phyloP scores from a whole-genome alignment of 345 rosid species.

The Populus euphratica region DNA sequence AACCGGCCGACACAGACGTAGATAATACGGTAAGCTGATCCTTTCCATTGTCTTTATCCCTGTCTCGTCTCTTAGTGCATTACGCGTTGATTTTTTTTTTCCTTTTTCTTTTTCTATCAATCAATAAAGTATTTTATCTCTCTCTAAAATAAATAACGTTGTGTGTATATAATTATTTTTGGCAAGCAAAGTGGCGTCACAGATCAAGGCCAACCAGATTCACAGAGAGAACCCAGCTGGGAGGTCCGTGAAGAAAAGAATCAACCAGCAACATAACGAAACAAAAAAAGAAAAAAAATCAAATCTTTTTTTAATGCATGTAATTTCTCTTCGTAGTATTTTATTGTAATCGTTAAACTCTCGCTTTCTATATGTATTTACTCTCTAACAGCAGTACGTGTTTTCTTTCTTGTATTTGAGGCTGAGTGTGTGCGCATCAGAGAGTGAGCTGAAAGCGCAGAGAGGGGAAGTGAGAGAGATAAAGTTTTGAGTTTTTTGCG shows the following conservation, averaged over 20 bases:
- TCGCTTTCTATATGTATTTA: slow-evolving; percentile 4
- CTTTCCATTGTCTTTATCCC: slow-evolving; percentile 8
- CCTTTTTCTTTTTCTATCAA: background rate
- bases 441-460: background rate
- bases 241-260: slow-evolving; percentile 36
- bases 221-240: slow-evolving; percentile 22
- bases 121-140: background rate
- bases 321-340: background rate
- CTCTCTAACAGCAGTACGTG: background rate
- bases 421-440: background rate
- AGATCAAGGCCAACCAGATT: slow-evolving; percentile 5
- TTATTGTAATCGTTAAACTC: slow-evolving; percentile 8
- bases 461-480: slow-evolving; percentile 3
- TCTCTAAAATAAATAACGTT: background rate
- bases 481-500: slow-evolving; percentile 16
- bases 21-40: background rate
- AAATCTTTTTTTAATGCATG: background rate
- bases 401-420: slow-evolving; percentile 15
- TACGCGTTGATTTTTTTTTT: slow-evolving; percentile 10
- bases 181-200: slow-evolving; percentile 14
- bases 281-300: background rate
- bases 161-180: background rate
- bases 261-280: slow-evolving; percentile 23
- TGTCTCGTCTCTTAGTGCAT: slow-evolving; percentile 13
- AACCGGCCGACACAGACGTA: background rate